Conservation (phyloP, 2,329 filamentous ascomycete genomes). For the Ophiostoma ips region DNA sequence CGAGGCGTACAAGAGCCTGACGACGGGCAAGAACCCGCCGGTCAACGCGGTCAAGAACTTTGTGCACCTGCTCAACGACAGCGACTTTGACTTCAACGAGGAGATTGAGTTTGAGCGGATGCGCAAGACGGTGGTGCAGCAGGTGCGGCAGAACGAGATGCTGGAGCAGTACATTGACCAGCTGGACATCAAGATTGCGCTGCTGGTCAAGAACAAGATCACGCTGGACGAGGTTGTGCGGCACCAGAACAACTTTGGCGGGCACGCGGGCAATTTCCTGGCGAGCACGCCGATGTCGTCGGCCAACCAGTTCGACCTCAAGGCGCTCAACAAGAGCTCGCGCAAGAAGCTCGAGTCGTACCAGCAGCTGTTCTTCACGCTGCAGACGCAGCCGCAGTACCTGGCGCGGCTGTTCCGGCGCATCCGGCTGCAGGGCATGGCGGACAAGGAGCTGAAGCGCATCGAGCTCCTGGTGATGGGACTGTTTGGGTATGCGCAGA, state of each 20-base stretch:
- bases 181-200: conserved; percentile 95
- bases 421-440: conserved; percentile 66
- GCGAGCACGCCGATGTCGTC: conserved; percentile 81
- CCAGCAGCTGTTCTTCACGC: conserved; percentile 91
- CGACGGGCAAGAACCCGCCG: conserved; percentile 88
- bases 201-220: conserved; percentile 98
- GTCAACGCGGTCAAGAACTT: conserved; percentile 97
- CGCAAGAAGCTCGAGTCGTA: conserved; percentile 92
- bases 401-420: conserved; percentile 77
- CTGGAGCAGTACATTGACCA: conserved; percentile 97
- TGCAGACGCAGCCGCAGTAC: conserved; percentile 94
- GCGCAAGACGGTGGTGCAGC: conserved; percentile 90
- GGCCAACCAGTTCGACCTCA: conserved; percentile 86
- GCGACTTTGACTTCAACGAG: conserved; percentile 97
- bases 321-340: conserved; percentile 93
- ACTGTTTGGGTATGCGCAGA: conserved; percentile 92
- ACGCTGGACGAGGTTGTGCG: conserved; percentile 94
- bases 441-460: conserved; percentile 85
- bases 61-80: conserved; percentile 93
- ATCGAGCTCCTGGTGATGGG: conserved; percentile 93
- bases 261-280: conserved; percentile 62
- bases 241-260: conserved; percentile 92
- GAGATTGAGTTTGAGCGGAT: conserved; percentile 93
- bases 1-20: conserved; percentile 94
- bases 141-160: conserved; percentile 93